Evolutionary conservation across 176 grass and related monocot species (phyloP).

Genomic region (Oropetium thomaeum): DNA sequence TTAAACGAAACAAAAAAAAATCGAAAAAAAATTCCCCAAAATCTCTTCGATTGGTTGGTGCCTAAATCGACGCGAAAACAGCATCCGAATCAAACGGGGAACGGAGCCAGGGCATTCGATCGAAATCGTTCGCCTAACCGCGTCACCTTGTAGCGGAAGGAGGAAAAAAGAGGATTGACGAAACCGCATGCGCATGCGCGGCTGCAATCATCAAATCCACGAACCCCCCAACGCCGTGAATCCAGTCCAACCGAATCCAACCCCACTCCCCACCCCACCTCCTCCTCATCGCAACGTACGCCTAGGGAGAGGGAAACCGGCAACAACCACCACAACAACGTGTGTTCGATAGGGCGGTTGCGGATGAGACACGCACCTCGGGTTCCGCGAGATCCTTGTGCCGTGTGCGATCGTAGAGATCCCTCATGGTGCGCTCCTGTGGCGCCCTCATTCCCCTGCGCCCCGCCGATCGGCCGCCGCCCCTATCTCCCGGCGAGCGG

Average conservation of each 20-base stretch:
- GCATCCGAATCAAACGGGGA: neutral
- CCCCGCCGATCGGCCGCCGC: conserved; percentile 39
- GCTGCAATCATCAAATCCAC: conserved; percentile 1
- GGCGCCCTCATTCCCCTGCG: conserved; percentile 38
- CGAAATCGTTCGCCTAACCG: conserved; percentile 9
- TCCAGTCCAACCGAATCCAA: neutral
- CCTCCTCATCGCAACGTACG: neutral
- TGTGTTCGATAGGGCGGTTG: neutral
- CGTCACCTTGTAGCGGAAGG: neutral
- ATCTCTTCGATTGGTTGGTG: conserved; percentile 11
- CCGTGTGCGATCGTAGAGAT: conserved; percentile 55
- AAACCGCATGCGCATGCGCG: neutral
- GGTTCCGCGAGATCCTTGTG: conserved; percentile 16
- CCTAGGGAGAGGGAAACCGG: neutral
- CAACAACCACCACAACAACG: conserved; percentile 4
- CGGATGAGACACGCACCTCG: conserved; percentile 34
- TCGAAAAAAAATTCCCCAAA: neutral
- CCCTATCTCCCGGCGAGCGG: conserved; percentile 31
- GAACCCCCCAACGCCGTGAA: neutral
- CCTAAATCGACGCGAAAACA: neutral
- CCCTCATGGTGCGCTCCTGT: conserved; percentile 43
- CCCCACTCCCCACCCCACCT: neutral
- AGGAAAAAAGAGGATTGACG: neutral
- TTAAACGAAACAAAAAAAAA: neutral
- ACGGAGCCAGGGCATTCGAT: conserved; percentile 18